Conservation (phyloP, 768 basidiomycete genomes). For the Leccinellum rugosiceps region DNA sequence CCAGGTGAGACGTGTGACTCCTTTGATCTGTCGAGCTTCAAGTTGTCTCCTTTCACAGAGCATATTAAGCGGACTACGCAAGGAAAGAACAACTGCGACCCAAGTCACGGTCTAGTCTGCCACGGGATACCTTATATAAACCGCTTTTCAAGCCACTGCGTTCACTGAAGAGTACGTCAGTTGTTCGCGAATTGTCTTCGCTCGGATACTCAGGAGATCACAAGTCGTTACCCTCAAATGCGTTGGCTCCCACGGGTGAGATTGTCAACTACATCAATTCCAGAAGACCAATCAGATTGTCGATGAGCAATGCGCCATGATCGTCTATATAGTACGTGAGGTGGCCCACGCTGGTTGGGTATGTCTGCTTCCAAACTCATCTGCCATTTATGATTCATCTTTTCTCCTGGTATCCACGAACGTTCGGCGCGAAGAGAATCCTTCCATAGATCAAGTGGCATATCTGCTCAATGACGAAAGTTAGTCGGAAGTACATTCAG, state of each 20-base stretch:
- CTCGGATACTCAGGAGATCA: conserved; percentile 6
- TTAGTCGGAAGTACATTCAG: conserved; percentile 97
- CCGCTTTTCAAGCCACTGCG: conserved; percentile 91
- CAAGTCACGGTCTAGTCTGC: conserved; percentile 95
- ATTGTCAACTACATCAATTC: conserved; percentile 96
- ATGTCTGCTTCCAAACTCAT: conserved; percentile 26
- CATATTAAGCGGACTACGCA: conserved; percentile 83
- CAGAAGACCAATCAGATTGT: conserved; percentile 93
- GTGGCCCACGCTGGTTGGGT: conserved; percentile 99
- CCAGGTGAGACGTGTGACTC: conserved; percentile 54
- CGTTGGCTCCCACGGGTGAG: conserved; percentile 83
- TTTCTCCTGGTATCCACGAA: conserved; percentile 78
- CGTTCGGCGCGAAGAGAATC: conserved; percentile 97
- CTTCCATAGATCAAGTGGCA: conserved; percentile 93
- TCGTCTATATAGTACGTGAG: no score
- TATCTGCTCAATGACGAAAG: conserved; percentile 99
- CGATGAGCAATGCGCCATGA: conserved; percentile 96
- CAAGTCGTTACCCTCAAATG: conserved; percentile 76
- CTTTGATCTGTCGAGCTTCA: neutral
- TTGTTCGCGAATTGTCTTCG: neutral
- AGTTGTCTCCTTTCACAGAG: conserved; percentile 45
- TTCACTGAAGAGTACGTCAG: conserved; percentile 70
- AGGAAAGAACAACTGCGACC: conserved; percentile 91
- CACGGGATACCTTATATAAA: conserved; percentile 93
- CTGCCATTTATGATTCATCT: neutral